Evolutionary conservation across 768 basidiomycete species (phyloP).

Genomic region (Erythrobasidium yunnanense): DNA sequence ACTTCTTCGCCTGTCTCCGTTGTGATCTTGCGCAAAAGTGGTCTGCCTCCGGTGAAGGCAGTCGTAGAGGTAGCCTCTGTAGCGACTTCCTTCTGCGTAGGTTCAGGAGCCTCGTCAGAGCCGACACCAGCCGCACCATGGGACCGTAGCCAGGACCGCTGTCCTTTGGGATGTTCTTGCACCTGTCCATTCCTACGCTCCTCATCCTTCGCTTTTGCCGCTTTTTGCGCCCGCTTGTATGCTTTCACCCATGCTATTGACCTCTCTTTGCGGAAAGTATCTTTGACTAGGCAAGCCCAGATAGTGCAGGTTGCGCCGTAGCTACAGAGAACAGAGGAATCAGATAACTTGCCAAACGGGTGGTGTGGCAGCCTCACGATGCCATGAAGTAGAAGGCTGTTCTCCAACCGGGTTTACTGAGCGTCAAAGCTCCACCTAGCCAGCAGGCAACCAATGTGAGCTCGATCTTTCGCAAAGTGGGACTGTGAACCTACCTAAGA

Average conservation of each 20-base stretch:
- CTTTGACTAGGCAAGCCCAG: slow-evolving; percentile 53
- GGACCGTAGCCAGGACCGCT: not conserved
- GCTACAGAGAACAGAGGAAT: not conserved
- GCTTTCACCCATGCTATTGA: slow-evolving; percentile 67
- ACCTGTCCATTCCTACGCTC: slow-evolving; percentile 45
- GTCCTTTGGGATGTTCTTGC: slow-evolving; percentile 35
- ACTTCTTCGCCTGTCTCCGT: slow-evolving; percentile 31
- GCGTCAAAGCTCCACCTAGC: slow-evolving; percentile 55
- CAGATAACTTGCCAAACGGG: too few relatives aligned
- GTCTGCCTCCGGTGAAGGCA: slow-evolving; percentile 1
- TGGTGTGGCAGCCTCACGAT: not conserved
- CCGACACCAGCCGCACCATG: not conserved
- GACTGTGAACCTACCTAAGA: too few relatives aligned
- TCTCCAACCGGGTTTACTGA: slow-evolving; percentile 59
- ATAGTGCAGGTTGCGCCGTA: slow-evolving; percentile 29
- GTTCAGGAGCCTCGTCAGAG: not conserved
- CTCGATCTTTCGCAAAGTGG: too few relatives aligned
- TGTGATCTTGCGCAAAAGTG: slow-evolving; percentile 10
- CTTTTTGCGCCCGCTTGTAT: slow-evolving; percentile 44
- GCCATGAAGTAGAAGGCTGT: slow-evolving; percentile 72
- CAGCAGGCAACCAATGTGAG: too few relatives aligned
- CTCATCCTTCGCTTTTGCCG: slow-evolving; percentile 33
- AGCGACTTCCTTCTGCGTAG: slow-evolving; percentile 6
- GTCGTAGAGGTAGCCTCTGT: too few relatives aligned
- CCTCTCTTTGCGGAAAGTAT: slow-evolving; percentile 72